Evolutionary conservation across 1,139 yeast genomes (phyloP).

Genomic region (Suhomyces anneliseae): DNA sequence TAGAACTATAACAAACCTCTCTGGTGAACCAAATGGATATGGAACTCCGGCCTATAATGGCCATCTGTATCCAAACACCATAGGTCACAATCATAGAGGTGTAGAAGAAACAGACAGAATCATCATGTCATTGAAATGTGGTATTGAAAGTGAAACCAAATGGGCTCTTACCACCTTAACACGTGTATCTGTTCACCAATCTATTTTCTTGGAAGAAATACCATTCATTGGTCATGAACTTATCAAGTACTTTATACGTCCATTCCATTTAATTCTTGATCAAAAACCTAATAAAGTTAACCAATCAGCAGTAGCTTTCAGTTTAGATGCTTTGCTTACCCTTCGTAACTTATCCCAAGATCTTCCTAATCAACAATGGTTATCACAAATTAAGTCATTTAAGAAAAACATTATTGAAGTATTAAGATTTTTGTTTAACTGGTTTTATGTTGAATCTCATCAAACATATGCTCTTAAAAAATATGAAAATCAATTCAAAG

Average conservation of each 20-base stretch:
- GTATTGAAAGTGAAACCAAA: constrained; percentile 57
- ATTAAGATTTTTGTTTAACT: constrained; percentile 48
- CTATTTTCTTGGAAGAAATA: constrained; percentile 48
- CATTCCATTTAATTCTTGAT: constrained; percentile 27
- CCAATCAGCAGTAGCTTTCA: constrained; percentile 40
- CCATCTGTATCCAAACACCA: constrained; percentile 16
- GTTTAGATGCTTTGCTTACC: constrained; percentile 66
- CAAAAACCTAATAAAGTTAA: constrained; percentile 22
- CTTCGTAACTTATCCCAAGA: constrained; percentile 83
- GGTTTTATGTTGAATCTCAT: constrained; percentile 30
- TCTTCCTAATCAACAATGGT: constrained; percentile 74
- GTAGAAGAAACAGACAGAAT: constrained; percentile 59
- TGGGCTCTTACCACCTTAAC: constrained; percentile 68
- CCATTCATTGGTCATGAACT: constrained; percentile 53
- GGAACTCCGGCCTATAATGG: constrained; percentile 18
- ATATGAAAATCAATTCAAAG: constrained; percentile 48
- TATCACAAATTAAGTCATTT: constrained; percentile 57
- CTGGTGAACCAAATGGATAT: constrained; percentile 15
- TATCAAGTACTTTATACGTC: constrained; percentile 42
- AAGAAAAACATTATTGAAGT: constrained; percentile 48
- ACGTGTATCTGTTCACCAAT: constrained; percentile 43
- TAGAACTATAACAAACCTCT: constrained; percentile 14
- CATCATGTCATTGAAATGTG: constrained; percentile 61
- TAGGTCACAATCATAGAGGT: constrained; percentile 43
- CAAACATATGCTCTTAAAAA: constrained; percentile 20